Percentiles rank a stretch among this genome's conserved stretches.
Evolutionary conservation across 2,329 filamentous ascomycete species (phyloP).

Genomic region (Hortaea sp.): DNA sequence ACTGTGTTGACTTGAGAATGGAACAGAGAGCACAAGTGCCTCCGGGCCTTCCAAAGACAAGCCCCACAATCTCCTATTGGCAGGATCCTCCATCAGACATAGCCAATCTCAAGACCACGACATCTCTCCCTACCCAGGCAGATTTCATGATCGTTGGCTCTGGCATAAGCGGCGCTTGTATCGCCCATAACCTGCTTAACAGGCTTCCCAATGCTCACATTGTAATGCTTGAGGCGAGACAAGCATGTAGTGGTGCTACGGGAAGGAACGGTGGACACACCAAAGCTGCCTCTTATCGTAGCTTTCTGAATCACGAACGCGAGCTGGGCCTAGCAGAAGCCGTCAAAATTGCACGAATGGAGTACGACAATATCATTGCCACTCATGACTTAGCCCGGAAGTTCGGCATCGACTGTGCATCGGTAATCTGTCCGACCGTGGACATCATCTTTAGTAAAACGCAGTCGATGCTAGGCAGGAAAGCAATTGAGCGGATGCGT

Average conservation of each 20-base stretch:
- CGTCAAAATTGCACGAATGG: slow-evolving; percentile 31
- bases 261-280: slow-evolving; percentile 39
- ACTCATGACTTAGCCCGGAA: slow-evolving; percentile 44
- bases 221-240: slow-evolving; percentile 31
- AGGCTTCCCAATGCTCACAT: slow-evolving; percentile 14
- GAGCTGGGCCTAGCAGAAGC: slow-evolving; percentile 41
- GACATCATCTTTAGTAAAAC: slow-evolving; percentile 47
- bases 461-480: slow-evolving; percentile 30
- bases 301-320: slow-evolving; percentile 39
- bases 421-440: slow-evolving; percentile 42
- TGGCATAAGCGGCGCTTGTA: slow-evolving; percentile 30
- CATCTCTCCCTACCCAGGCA: slow-evolving; percentile 15
- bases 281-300: slow-evolving; percentile 41
- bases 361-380: slow-evolving; percentile 39
- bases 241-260: slow-evolving; percentile 31
- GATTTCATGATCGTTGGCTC: slow-evolving; percentile 30
- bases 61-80: slow-evolving; percentile 33
- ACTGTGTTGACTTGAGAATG: slow-evolving; percentile 1
- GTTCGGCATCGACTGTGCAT: slow-evolving; percentile 42
- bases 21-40: slow-evolving; percentile 8
- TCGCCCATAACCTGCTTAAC: slow-evolving; percentile 27
- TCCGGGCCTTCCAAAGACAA: slow-evolving; percentile 19
- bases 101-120: slow-evolving; percentile 21
- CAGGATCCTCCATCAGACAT: slow-evolving; percentile 29
- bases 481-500: slow-evolving; percentile 37